Evolutionary conservation across 306 rosid genomes (phyloP).

Genomic region (Pueraria montana): DNA sequence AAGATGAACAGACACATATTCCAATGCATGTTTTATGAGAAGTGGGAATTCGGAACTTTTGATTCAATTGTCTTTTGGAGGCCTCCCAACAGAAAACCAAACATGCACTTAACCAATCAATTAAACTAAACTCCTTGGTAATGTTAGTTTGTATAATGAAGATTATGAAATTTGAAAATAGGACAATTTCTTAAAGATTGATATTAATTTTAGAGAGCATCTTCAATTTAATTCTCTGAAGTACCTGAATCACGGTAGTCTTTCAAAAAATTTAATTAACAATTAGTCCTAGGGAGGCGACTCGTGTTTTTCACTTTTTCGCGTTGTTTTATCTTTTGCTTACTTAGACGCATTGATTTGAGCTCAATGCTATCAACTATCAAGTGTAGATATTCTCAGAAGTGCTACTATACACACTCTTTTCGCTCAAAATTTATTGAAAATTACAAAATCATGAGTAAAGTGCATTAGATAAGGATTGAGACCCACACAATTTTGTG

Average conservation of each 20-base stretch:
- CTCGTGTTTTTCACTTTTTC: background rate
- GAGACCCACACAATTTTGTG: too few relatives aligned
- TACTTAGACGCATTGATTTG: background rate
- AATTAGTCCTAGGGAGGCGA: background rate
- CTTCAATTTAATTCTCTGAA: background rate
- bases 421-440: too few relatives aligned
- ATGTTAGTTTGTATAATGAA: background rate
- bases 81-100: too few relatives aligned
- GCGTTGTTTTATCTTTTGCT: background rate
- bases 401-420: too few relatives aligned
- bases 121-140: background rate
- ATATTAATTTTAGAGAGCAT: background rate
- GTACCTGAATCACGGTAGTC: background rate
- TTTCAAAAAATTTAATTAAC: background rate
- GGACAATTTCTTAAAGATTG: background rate
- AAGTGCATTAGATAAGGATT: too few relatives aligned
- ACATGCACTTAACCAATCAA: too few relatives aligned
- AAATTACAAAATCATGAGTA: too few relatives aligned
- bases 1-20: too few relatives aligned
- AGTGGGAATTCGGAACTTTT: too few relatives aligned
- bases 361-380: slow-evolving; percentile 4
- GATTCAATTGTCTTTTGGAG: too few relatives aligned
- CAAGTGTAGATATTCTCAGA: too few relatives aligned
- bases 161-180: background rate
- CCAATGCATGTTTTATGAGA: too few relatives aligned